A percentile compares a stretch with the other conserved stretches of the same genome.
Conservation (phyloP, 2,329 filamentous ascomycete species). For the Taxawa tesnikishii region DNA sequence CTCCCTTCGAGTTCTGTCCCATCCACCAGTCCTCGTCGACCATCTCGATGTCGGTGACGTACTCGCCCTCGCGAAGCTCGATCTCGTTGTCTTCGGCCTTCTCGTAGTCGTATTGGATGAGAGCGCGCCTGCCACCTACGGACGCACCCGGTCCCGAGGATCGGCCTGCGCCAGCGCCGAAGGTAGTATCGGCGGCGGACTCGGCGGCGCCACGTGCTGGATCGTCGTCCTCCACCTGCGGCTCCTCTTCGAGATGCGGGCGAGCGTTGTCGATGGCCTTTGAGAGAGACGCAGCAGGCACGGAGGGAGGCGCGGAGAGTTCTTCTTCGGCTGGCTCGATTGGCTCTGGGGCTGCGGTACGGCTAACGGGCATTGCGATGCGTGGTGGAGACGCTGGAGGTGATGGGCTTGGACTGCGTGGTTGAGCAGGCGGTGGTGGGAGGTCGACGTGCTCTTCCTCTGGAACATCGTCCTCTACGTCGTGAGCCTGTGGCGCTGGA, state of each 20-base stretch:
- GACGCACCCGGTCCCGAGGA: constrained; percentile 23
- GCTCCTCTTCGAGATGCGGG: constrained; percentile 51
- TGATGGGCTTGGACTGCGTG: constrained; percentile 34
- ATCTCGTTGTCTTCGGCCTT: constrained; percentile 97
- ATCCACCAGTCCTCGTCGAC: constrained; percentile 99
- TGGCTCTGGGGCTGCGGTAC: constrained; percentile 37
- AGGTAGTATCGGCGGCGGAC: constrained; percentile 30
- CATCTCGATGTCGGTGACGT: constrained; percentile 87
- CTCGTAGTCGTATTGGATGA: constrained; percentile 91
- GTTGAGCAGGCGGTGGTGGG: constrained; percentile 26
- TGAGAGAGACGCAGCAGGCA: constrained; percentile 53
- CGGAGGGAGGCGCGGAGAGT: constrained; percentile 36
- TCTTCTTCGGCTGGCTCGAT: constrained; percentile 40
- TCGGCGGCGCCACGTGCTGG: constrained; percentile 41
- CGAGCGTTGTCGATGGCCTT: constrained; percentile 51
- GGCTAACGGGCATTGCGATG: constrained; percentile 73
- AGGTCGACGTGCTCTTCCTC: constrained; percentile 39
- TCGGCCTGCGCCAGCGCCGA: constrained; percentile 29
- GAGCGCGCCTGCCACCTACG: constrained; percentile 53
- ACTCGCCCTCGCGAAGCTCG: constrained; percentile 77
- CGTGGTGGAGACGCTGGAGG: constrained; percentile 59
- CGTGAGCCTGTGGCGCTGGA: constrained; percentile 19
- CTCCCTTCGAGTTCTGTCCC: constrained; percentile 74
- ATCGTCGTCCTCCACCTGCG: constrained; percentile 51
- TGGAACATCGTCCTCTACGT: constrained; percentile 25